Conservation (phyloP, 140 eudicot genomes). For the Eryngium alpinum region DNA sequence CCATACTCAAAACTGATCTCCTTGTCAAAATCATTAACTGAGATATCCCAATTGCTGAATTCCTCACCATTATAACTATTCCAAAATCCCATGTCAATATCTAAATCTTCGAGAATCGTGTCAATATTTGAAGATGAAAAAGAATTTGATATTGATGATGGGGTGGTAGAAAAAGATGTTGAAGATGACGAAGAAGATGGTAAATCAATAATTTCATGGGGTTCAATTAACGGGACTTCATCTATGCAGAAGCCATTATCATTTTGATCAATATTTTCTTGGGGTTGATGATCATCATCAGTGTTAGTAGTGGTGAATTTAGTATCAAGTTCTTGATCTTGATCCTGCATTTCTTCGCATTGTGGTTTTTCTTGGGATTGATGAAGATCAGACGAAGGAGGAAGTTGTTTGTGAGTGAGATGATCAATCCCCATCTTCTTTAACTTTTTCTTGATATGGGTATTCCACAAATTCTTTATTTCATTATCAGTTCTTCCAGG, state of each 20-base stretch:
- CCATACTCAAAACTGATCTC: constrained; percentile 19
- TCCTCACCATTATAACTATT: constrained; percentile 10
- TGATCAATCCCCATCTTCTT: no score
- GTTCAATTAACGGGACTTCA: constrained; percentile 47
- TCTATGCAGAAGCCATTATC: constrained; percentile 33
- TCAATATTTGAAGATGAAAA: constrained; percentile 8
- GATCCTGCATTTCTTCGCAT: no score
- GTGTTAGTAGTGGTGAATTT: not conserved
- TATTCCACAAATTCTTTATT: no score
- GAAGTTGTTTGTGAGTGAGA: no score
- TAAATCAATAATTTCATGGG: constrained; percentile 44
- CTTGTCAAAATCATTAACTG: constrained; percentile 33
- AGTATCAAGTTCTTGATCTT: no score
- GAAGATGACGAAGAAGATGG: constrained; percentile 23
- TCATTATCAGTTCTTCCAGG: no score
- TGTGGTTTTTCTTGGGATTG: no score
- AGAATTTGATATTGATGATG: not conserved
- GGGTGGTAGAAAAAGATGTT: constrained; percentile 24
- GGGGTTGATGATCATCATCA: constrained; percentile 18
- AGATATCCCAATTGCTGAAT: constrained; percentile 31
- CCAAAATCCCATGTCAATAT: not conserved
- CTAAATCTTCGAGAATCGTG: constrained; percentile 14
- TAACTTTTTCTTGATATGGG: no score
- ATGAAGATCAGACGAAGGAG: no score
- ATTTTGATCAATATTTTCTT: constrained; percentile 9